Conservation (phyloP, 345 rosid genomes). For the Hypericum androsaemum region DNA sequence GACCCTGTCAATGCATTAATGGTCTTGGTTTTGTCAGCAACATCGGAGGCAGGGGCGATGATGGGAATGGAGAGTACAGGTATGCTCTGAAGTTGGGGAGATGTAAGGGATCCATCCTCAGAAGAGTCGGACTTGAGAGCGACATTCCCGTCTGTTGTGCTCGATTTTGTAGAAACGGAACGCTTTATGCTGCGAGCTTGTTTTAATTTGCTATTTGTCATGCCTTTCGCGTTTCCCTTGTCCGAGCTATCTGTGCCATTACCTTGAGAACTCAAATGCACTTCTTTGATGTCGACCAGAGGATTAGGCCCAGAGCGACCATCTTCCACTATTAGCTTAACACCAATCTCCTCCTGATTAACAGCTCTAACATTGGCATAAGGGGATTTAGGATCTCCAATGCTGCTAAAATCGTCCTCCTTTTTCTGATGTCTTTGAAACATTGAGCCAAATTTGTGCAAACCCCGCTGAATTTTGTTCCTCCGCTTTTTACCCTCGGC, state of each 20-base stretch:
- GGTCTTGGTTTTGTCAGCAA: no score
- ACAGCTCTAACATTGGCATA: constrained; percentile 45
- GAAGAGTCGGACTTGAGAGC: constrained; percentile 36
- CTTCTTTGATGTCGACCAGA: constrained; percentile 27
- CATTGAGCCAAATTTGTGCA: constrained; percentile 38
- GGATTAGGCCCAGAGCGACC: constrained; percentile 24
- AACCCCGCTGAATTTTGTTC: constrained; percentile 32
- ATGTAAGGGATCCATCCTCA: constrained; percentile 32
- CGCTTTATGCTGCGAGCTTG: constrained; percentile 49
- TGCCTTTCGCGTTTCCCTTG: constrained; percentile 39
- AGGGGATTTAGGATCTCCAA: constrained; percentile 40
- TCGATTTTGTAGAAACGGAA: constrained; percentile 52
- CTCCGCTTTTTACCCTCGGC: constrained; percentile 28
- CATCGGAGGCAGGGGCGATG: no score
- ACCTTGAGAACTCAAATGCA: constrained; percentile 27
- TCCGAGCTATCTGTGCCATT: constrained; percentile 34
- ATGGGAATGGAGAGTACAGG: constrained; percentile 20
- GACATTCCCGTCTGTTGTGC: constrained; percentile 29
- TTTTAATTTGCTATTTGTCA: constrained; percentile 51
- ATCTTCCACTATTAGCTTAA: constrained; percentile 43
- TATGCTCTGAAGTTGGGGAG: constrained; percentile 16
- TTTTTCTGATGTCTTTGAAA: constrained; percentile 39
- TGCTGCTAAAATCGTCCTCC: constrained; percentile 28
- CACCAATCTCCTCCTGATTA: constrained; percentile 33
- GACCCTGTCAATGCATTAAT: no score